phyloP scores from a whole-genome alignment of 2,329 filamentous ascomycete genomes.

The Aspergillaceae sp. region DNA sequence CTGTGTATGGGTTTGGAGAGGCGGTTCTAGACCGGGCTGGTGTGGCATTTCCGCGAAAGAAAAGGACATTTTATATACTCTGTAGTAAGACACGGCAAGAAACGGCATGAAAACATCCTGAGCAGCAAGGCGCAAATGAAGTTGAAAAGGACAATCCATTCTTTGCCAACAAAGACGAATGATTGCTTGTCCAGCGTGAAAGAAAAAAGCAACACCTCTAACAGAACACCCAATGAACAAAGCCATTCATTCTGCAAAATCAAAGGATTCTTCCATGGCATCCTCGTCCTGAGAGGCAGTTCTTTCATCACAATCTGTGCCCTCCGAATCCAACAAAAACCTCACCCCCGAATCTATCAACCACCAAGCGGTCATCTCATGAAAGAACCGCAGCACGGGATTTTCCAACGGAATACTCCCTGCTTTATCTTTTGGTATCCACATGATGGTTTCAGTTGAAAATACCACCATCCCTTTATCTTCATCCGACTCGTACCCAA shows the following conservation, averaged over 20 bases:
- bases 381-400: constrained; percentile 19
- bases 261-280: background rate
- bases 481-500: constrained; percentile 13
- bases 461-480: constrained; percentile 13
- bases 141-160: background rate
- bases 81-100: background rate
- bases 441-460: constrained; percentile 24
- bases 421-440: constrained; percentile 14
- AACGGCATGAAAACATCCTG: background rate
- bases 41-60: no score
- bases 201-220: no score
- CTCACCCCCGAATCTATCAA: constrained; percentile 25
- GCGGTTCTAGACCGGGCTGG: no score
- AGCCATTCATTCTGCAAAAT: no score
- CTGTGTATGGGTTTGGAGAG: no score
- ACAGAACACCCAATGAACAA: background rate
- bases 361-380: constrained; percentile 30
- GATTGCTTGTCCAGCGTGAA: no score
- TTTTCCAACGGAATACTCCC: constrained; percentile 23
- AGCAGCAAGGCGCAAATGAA: background rate
- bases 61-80: background rate
- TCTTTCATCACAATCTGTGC: background rate
- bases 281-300: background rate
- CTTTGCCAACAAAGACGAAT: background rate
- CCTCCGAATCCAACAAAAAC: constrained; percentile 20